phyloP scores from a whole-genome alignment of 83 land plant genomes.

The Thuja plicata region DNA sequence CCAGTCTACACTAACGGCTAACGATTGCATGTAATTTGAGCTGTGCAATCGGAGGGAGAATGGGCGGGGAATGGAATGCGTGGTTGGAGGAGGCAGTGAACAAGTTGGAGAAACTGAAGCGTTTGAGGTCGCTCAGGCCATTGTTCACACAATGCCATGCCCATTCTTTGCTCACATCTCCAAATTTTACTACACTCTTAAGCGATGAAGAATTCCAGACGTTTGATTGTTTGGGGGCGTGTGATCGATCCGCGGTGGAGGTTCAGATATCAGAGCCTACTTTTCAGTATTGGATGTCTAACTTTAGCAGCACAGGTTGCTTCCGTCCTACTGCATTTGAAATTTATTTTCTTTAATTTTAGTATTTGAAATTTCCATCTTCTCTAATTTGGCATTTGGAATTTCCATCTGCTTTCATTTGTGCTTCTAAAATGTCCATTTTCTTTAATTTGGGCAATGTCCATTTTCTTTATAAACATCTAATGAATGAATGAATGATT shows the following conservation, averaged over 20 bases:
- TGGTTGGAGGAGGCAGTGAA: conserved; percentile 59
- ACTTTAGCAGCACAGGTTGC: conserved; percentile 47
- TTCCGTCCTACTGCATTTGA: too few species aligned
- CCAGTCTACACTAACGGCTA: too few species aligned
- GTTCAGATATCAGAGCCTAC: conserved; percentile 53
- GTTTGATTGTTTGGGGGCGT: conserved; percentile 53
- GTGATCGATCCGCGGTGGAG: conserved; percentile 82
- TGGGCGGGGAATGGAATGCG: conserved; percentile 36
- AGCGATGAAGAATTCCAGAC: conserved; percentile 26
- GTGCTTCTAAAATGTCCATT: too few species aligned
- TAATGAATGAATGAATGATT: too few species aligned
- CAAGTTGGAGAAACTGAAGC: conserved; percentile 30
- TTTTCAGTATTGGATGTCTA: conserved; percentile 61
- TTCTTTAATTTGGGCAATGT: too few species aligned
- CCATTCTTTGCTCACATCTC: not conserved
- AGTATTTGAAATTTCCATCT: too few species aligned
- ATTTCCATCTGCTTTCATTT: too few species aligned
- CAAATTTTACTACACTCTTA: not conserved
- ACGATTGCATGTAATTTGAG: too few species aligned
- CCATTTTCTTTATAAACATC: too few species aligned
- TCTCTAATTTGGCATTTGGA: too few species aligned
- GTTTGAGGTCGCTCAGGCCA: conserved; percentile 68
- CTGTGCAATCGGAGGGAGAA: not conserved
- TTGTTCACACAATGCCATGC: conserved; percentile 5
- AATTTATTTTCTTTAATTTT: too few species aligned